Evolutionary conservation across 163 green algal genomes (phyloP), one percentile per base, ranked within the genome.

Genomic region (Scenedesmus sp.): DNA sequence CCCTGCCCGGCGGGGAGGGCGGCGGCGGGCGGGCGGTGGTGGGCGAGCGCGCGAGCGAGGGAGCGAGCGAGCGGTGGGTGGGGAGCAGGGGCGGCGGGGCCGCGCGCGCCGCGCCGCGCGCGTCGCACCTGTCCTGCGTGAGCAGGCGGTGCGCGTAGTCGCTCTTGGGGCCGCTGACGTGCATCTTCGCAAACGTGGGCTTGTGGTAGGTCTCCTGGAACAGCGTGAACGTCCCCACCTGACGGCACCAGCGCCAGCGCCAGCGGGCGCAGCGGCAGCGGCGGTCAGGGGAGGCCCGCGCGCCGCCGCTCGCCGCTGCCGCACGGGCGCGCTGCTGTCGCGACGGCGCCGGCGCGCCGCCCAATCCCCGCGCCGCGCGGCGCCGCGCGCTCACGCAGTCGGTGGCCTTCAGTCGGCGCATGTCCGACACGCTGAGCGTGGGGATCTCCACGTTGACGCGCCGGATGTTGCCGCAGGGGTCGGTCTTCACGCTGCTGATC

Each of bases 151-250:
- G 83, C 69, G 88, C 67, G 50, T 81, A 93, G 77, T 93, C 88
- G 42, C 50, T 79, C 79, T 93, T 93, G 71, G 89, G 89, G 6
- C 89, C 89, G 9, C 50, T 66, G 15, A 90, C 71, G 78, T 92
- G 87, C 84, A 91, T 89, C 67, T 75, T 60, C 73, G 81, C 71
- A 69, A 92, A 92, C 0, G 83, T 87, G 22, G 66, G 50, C 17
- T 65, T 77, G 82, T 93, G 88, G 82, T 93, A 93, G 7, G 86
- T 89, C 86, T 93, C 89, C 80, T 93, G 89, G 81, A 93, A 93
- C 42, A 93, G 80, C 6, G 89, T 92, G 77, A 89, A 93, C 5
- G 89, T 93, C 81, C 89, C 89, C 4, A 93, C 83, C 77, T 91
- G 75, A 10, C 7, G 39, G 39, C 10, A 15, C 7, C 39, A 47